Conservation (phyloP, 306 rosid genomes). For the Glycine latifolia region DNA sequence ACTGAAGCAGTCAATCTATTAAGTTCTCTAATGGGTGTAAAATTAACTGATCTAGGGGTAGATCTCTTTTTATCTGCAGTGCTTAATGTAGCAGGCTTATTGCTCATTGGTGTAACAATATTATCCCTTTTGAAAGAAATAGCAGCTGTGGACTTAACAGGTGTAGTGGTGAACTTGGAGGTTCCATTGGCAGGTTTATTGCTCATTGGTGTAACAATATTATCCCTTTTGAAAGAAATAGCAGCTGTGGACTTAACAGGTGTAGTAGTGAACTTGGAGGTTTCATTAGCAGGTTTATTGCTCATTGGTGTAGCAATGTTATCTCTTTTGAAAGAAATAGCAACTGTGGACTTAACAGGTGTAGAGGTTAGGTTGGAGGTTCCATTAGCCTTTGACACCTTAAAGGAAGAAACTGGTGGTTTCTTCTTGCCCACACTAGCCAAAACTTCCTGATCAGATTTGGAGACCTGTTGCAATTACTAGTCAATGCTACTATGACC, state of each 20-base stretch:
- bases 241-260: conserved; percentile 60
- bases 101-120: too few species aligned
- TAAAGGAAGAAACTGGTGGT: conserved; percentile 58
- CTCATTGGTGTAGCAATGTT: conserved; percentile 62
- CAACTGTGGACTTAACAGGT: conserved; percentile 59
- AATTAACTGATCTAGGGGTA: conserved; percentile 72
- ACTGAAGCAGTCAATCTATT: conserved; percentile 80
- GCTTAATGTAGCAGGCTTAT: conserved; percentile 46
- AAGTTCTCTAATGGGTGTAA: conserved; percentile 88
- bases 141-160: too few species aligned
- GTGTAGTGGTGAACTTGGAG: too few species aligned
- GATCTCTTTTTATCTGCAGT: conserved; percentile 65
- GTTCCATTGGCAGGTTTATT: conserved; percentile 14
- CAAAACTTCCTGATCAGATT: conserved; percentile 51
- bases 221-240: conserved; percentile 49
- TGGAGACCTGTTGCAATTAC: conserved; percentile 51
- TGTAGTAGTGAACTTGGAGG: conserved; percentile 60
- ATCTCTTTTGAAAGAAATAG: conserved; percentile 51
- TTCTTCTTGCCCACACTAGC: conserved; percentile 55
- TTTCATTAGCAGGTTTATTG: conserved; percentile 46
- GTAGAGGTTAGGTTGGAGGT: conserved; percentile 59
- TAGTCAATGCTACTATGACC: conserved; percentile 30
- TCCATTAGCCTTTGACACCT: conserved; percentile 48
- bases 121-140: too few species aligned
- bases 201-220: conserved; percentile 63